Base-by-base conservation (phyloP, 306 rosid species). In the Quercus cerris region DNA sequence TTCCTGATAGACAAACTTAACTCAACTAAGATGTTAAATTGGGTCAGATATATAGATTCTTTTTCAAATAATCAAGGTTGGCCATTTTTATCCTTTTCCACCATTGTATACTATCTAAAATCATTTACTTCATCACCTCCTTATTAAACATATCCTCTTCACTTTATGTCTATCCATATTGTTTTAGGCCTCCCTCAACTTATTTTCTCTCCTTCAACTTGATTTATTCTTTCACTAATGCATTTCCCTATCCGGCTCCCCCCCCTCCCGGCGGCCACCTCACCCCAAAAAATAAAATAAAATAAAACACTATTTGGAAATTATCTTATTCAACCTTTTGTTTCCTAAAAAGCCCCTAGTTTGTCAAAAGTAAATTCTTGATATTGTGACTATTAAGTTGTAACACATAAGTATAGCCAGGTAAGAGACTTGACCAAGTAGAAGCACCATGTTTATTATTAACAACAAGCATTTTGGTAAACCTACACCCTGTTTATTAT, bases 401-500 rank as follows among this genome's bases (percentile, higher is more conserved):
- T 66, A 71, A 49, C 25, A 68, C 11, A 3, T 33, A 8, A 18
- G 28, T 6, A 33, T 19, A 7, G 44, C 57, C 14, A 14, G 70
- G 4, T 9, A 61, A 72, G n/a, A 59, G 46, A 18, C 46, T 18
- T 57, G 81, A 57, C 77, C 81, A 71, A 73, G 3, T 67, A 73
- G 56, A 2, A 46, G 15, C 25, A 38, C 27, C 73, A 6, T 38
- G 74, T 20, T n/a, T 46, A n/a, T 70, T 35, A 35, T 35, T 35
- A 38, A 38, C 44, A 38, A 38, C 0, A 6, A 38, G 44, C 44
- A 38, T 38, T 35, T 38, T 6, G 46, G 46, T 41, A 8, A 41
- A 8, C 46, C 46, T 41, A 41, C 3, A 41, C 46, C 46, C 46
- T 38, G 46, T 7, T 38, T 38, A 38, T 38, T 8, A 8, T 41